Evolutionary conservation across 495 filamentous ascomycete genomes (phyloP), one percentile per base, ranked within the genome.

Genomic region (Rhypophila decipiens): DNA sequence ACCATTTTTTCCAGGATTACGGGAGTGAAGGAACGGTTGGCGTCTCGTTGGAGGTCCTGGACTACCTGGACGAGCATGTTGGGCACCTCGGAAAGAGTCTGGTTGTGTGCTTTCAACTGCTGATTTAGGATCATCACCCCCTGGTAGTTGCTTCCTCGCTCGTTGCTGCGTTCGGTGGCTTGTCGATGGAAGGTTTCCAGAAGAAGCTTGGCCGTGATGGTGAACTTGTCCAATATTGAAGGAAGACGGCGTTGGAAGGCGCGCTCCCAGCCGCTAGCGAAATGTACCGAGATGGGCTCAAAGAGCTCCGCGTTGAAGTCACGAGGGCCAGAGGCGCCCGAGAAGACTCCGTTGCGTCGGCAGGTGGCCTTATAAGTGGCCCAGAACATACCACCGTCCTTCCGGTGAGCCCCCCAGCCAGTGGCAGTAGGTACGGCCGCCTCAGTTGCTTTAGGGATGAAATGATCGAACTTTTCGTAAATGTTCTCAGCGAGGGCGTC

Each of bases 331-430:
- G 44, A 17, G 20, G 54, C 45, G 34, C 70, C 72, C 5, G 33
- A 1, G 23, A 54, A 73, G 11, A 66, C 51, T 12, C 73, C 64
- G 4, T 55, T 24, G 17, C 82, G 69, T 44, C 73, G 66, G 56
- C 73, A 76, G 5, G 72, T 71, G n/a, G 83, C 84, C 59, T 77
- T 80, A 52, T 85, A 87, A 0, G 83, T 84, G 9, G 20, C 2
- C 23, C 19, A 23, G 12, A 29, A 10, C 35, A 22, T 2, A 15
- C 67, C 63, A 15, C 31, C 23, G 13, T 33, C 22, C 10, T 62
- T 61, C 3, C 47, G 49, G 47, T 59, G 69, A 5, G 56, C 50
- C n/a, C 68, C 59, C 3, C 58, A 2, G 64, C 20, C 70, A 9
- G 74, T 72, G 56, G 33, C 53, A 21, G 17, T 44, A 4, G 27